Conservation (phyloP, 805 yeast genomes). For the Myxozyma geophila region DNA sequence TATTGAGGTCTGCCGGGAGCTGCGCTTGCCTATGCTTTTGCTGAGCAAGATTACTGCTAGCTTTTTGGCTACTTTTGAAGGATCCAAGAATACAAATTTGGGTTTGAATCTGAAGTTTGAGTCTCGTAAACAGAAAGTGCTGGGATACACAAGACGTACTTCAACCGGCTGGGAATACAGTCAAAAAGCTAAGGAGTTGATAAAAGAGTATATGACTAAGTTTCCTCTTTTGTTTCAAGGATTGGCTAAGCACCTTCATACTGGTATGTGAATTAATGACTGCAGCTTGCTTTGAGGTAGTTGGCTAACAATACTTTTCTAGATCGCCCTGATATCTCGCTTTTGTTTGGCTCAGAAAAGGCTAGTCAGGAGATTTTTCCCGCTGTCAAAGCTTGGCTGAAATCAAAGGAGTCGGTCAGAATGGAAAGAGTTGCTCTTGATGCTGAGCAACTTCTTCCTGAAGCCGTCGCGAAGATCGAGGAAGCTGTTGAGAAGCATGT, state of each 20-base stretch:
- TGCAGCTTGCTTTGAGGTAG: background rate
- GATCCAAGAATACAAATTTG: slow-evolving; percentile 62
- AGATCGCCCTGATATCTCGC: slow-evolving; percentile 22
- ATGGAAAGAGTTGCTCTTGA: slow-evolving; percentile 72
- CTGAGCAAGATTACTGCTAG: slow-evolving; percentile 79
- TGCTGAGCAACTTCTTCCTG: slow-evolving; percentile 74
- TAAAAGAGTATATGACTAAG: slow-evolving; percentile 61
- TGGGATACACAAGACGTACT: slow-evolving; percentile 78
- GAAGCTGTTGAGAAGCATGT: slow-evolving; percentile 51
- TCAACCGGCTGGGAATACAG: slow-evolving; percentile 82
- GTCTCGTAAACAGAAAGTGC: slow-evolving; percentile 74
- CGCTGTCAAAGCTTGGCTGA: slow-evolving; percentile 50
- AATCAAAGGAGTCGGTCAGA: slow-evolving; percentile 41
- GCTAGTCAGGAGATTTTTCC: slow-evolving; percentile 42
- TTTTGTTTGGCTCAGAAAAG: slow-evolving; percentile 36
- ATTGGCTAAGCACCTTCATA: slow-evolving; percentile 44
- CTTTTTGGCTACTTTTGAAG: slow-evolving; percentile 61
- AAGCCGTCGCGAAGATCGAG: slow-evolving; percentile 71
- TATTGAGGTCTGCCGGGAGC: slow-evolving; percentile 61
- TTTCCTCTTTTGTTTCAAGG: slow-evolving; percentile 66
- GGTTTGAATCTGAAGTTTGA: slow-evolving; percentile 89
- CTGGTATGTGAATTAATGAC: slow-evolving; percentile 7
- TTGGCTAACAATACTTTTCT: background rate
- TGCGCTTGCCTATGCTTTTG: slow-evolving; percentile 64
- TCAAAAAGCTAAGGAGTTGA: slow-evolving; percentile 67